Evolutionary conservation across 139 green algal species (phyloP).

Genomic region (Limnomonas spitsbergensis): DNA sequence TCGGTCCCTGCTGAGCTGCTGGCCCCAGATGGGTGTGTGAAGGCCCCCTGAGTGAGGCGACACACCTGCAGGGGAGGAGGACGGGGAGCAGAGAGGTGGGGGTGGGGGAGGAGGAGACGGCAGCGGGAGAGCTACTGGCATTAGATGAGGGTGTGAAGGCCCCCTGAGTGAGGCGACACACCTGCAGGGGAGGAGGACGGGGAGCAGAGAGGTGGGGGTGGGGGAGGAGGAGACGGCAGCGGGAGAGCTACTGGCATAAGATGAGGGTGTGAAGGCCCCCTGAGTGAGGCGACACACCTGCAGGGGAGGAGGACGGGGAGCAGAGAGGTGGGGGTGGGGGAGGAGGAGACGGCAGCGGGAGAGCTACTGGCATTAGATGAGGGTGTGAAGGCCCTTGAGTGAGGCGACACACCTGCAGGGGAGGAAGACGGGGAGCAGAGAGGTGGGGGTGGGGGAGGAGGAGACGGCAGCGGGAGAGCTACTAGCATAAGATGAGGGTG

Average conservation of each 20-base stretch:
- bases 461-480: background rate
- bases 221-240: no score
- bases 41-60: background rate
- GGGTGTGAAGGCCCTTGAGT: no score
- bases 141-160: background rate
- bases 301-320: no score
- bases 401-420: no score
- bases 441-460: background rate
- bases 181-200: background rate
- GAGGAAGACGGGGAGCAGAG: background rate
- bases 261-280: no score
- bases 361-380: no score
- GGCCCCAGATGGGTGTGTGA: background rate
- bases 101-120: background rate
- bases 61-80: no score
- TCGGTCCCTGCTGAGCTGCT: background rate
- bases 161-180: background rate
- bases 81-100: background rate
- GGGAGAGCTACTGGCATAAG: no score
- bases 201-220: no score
- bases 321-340: no score
- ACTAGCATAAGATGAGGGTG: background rate
- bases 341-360: no score
- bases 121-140: background rate
- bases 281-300: no score